Base-by-base conservation (phyloP, 352 stramenopile genomes). In the Pythium folliculosum region DNA sequence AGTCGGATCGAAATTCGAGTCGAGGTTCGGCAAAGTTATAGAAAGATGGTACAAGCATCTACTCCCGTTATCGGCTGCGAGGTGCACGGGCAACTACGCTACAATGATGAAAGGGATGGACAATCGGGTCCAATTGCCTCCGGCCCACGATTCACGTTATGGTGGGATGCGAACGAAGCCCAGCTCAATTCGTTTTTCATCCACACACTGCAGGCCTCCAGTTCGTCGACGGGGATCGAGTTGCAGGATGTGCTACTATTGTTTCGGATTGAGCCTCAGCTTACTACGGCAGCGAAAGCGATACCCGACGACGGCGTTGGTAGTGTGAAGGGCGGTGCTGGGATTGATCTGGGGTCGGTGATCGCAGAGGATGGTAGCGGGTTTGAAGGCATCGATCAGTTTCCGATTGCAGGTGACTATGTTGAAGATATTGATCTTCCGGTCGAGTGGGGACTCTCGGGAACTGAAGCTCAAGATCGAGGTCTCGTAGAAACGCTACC, bases 141-240 rank as follows among this genome's bases (percentile, higher is more conserved):
- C 17, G 59, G 67, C 16, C 48, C 76, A 22, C 53, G 61, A n/a
- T 89, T 89, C 58, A 70, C 65, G 17, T 63, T 89, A 49, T 89
- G 80, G 80, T 89, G 80, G 80, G 80, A 89, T 64, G 68, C 76
- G 30, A 55, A 65, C 13, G 66, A 84, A 37, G 40, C 21, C 1
- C 69, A 69, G 13, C 65, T 84, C 38, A 86, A 89, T 55, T 87
- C 80, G 0, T 62, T 65, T 25, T 86, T 88, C 43, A 58, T 67
- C 25, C 76, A 84, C 60, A 62, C 64, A 6, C 66, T 80, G 10
- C 61, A 68, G n/a, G 65, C 52, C 62, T 47, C 37, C 9, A 40
- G 37, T 49, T 35, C 43, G 13, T 30, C 17, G 3, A 51, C 43
- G 2, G 59, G 60, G 23, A 68, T 73, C 17, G 12, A 47, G 3